Conservation (phyloP, 2,329 filamentous ascomycete genomes). For the Rasamsonia emersonii region DNA sequence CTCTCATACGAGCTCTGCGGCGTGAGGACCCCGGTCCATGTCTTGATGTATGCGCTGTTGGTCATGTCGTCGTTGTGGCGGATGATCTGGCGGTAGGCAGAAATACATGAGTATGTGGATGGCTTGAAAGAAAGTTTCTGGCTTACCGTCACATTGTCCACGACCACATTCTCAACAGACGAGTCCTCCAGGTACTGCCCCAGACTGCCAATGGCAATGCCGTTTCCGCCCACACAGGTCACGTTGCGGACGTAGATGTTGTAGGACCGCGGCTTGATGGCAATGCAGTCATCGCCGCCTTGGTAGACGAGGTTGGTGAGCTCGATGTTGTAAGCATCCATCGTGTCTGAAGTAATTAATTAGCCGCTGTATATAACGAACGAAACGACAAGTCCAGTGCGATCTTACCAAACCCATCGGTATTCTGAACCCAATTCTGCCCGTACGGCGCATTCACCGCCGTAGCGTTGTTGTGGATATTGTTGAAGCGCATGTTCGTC, state of each 20-base stretch:
- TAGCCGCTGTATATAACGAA: not conserved
- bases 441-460: constrained; percentile 43
- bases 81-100: too few species aligned
- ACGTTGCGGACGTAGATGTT: constrained; percentile 48
- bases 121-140: too few species aligned
- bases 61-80: constrained; percentile 41
- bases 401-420: constrained; percentile 44
- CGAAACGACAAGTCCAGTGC: not conserved
- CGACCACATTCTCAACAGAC: constrained; percentile 41
- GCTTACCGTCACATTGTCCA: constrained; percentile 36
- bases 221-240: constrained; percentile 47
- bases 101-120: too few species aligned
- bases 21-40: constrained; percentile 44
- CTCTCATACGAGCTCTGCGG: constrained; percentile 43
- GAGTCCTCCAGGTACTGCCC: constrained; percentile 50
- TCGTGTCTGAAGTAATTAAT: constrained; percentile 34
- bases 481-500: constrained; percentile 44
- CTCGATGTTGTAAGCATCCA: constrained; percentile 44
- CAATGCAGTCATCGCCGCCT: constrained; percentile 54
- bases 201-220: constrained; percentile 43
- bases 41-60: constrained; percentile 48
- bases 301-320: constrained; percentile 46
- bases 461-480: constrained; percentile 45
- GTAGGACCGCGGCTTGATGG: constrained; percentile 54
- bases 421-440: constrained; percentile 50